Conservation (phyloP, 163 green algal species). For the Prototheca cutis region DNA sequence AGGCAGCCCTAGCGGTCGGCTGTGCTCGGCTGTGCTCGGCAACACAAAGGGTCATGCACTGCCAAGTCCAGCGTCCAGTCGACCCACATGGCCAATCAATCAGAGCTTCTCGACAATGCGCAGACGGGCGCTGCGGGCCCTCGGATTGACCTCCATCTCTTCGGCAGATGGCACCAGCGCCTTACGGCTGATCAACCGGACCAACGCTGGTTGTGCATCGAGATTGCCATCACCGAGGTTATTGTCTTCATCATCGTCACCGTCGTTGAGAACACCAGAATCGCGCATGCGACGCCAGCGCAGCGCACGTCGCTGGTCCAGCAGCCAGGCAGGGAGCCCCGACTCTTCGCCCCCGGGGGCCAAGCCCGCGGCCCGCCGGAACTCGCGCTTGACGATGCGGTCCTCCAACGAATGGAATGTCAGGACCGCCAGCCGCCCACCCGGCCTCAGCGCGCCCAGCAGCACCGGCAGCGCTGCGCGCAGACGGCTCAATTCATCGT, state of each 20-base stretch:
- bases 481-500: slow-evolving; percentile 71
- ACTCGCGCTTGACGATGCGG: slow-evolving; percentile 82
- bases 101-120: slow-evolving; percentile 60
- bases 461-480: slow-evolving; percentile 60
- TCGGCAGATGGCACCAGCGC: slow-evolving; percentile 43
- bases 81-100: no score
- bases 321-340: background rate
- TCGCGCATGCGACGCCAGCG: no score
- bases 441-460: slow-evolving; percentile 56
- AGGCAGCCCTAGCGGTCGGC: no score
- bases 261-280: no score
- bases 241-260: no score
- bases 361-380: slow-evolving; percentile 49
- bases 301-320: no score
- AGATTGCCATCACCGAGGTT: no score
- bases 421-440: slow-evolving; percentile 81
- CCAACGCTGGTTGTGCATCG: slow-evolving; percentile 8
- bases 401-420: slow-evolving; percentile 94
- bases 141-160: slow-evolving; percentile 61
- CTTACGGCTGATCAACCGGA: slow-evolving; percentile 51
- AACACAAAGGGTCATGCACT: no score
- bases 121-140: slow-evolving; percentile 84
- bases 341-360: background rate
- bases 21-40: no score
- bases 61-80: no score